Conservation (phyloP, 2,329 filamentous ascomycete species). For the Aplosporella prunicola region DNA sequence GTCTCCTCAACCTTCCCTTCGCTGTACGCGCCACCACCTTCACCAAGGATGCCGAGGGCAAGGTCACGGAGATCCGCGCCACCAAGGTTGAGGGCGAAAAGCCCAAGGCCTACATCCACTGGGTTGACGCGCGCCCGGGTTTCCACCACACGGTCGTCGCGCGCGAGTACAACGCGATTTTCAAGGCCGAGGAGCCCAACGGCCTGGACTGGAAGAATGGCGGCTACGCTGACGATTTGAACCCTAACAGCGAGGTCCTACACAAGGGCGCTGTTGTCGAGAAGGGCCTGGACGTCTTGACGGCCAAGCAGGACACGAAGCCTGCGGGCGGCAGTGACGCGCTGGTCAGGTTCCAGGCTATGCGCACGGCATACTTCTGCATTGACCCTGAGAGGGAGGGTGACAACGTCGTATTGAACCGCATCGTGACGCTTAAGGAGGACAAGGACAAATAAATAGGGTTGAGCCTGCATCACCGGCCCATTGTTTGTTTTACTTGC, state of each 20-base stretch:
- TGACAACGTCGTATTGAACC: conserved; percentile 78
- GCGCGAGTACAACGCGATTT: conserved; percentile 71
- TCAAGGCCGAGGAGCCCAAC: conserved; percentile 77
- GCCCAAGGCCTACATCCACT: conserved; percentile 67
- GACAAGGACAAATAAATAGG: conserved; percentile 36
- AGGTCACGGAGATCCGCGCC: conserved; percentile 57
- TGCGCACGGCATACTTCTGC: conserved; percentile 81
- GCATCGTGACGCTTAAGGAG: conserved; percentile 87
- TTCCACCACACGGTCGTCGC: conserved; percentile 52
- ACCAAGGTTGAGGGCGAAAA: conserved; percentile 61
- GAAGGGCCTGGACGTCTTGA: conserved; percentile 70
- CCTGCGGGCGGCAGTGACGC: conserved; percentile 42
- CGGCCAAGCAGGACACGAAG: conserved; percentile 57
- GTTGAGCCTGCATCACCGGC: too few species aligned
- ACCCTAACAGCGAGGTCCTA: conserved; percentile 73
- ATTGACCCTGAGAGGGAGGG: conserved; percentile 63
- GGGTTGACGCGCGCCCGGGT: conserved; percentile 65
- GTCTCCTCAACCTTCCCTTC: conserved; percentile 60
- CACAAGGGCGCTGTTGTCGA: conserved; percentile 73
- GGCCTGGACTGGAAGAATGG: conserved; percentile 57
- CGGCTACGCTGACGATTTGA: conserved; percentile 76
- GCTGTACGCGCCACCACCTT: conserved; percentile 61
- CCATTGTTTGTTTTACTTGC: too few species aligned
- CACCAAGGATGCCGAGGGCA: conserved; percentile 55
- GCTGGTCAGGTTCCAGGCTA: conserved; percentile 78